Base-by-base conservation (phyloP, 2,329 filamentous ascomycete species). In the Pseudocercospora musae region DNA sequence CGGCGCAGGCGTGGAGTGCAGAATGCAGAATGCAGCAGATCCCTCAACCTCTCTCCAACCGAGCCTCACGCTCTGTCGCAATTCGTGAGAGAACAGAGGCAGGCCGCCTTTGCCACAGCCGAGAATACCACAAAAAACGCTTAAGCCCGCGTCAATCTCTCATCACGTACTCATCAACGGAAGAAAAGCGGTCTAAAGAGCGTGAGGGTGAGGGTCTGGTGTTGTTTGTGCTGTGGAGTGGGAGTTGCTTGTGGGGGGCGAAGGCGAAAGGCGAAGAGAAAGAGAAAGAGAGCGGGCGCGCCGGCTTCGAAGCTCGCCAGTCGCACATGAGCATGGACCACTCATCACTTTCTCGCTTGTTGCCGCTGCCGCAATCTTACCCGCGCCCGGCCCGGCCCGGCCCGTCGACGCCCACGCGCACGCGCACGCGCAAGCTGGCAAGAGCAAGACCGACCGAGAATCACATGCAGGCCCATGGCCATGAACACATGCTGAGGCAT, bases 91-190 rank as follows among this genome's bases (percentile, higher is more conserved):
- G 40, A 40, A 20, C 27, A 29, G 56, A 49, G 13, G 52, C 52
- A 57, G 54, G 58, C 58, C 46, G 55, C 60, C 63, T 55, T 55
- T 62, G 64, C 66, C 59, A 58, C 63, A 56, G 52, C 58, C 57
- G 58, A 48, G 62, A 54, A 62, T 60, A 60, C 62, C 62, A 62
- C 65, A 33, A 57, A 57, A 64, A 63, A 59, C 60, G 62, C 62
- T 62, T 29, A 57, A 63, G 49, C 59, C 64, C 64, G 58, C 40
- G 59, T 66, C 65, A 68, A 59, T 58, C 48, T 53, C 64, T 60
- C 64, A 65, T 68, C 66, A 68, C 66, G 60, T 63, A 63, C 65
- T 58, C 57, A 67, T 42, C 58, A 58, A 62, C 21, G 37, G 55
- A 50, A 33, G 50, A 58, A 62, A 58, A 57, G 40, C 40, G 50